Evolutionary conservation across 1,284 basidiomycete genomes (phyloP).

Genomic region (Apiotrichum domesticum): DNA sequence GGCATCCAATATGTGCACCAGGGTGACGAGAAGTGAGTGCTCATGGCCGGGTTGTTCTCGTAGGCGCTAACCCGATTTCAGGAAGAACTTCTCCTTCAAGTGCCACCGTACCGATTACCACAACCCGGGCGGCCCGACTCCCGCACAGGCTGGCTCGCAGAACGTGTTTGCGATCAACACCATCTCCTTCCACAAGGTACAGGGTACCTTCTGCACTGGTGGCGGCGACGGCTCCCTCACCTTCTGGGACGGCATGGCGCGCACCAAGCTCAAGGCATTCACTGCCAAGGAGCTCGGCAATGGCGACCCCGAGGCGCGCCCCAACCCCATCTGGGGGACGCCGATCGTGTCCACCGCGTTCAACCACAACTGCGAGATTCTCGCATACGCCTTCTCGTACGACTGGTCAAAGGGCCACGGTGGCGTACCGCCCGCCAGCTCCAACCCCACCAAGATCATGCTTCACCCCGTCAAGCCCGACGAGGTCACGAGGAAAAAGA

Average conservation of each 20-base stretch:
- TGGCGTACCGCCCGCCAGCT: constrained; percentile 64
- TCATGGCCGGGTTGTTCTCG: background rate
- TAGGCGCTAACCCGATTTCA: constrained; percentile 28
- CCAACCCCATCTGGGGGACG: constrained; percentile 28
- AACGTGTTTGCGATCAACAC: constrained; percentile 88
- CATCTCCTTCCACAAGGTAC: constrained; percentile 82
- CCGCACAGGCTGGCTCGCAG: constrained; percentile 49
- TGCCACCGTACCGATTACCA: constrained; percentile 74
- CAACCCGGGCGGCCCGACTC: constrained; percentile 28
- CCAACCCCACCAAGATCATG: constrained; percentile 64
- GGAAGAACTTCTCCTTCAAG: constrained; percentile 90
- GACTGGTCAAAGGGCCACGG: constrained; percentile 87
- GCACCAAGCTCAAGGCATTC: constrained; percentile 68
- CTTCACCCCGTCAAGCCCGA: constrained; percentile 84
- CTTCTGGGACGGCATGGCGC: constrained; percentile 53
- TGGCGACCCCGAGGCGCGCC: constrained; percentile 62
- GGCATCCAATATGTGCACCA: constrained; percentile 70
- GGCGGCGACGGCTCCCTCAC: constrained; percentile 54
- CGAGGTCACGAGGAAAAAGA: constrained; percentile 59
- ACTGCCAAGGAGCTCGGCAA: constrained; percentile 59
- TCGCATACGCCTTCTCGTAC: constrained; percentile 82
- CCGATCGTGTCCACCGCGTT: constrained; percentile 60
- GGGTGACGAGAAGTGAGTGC: constrained; percentile 28
- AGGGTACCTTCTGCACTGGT: constrained; percentile 91
- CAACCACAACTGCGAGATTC: constrained; percentile 77